Evolutionary conservation across 371 early-diverging fungal species (phyloP), one percentile per base, ranked within the genome.

Genomic region (Mycotypha africana): DNA sequence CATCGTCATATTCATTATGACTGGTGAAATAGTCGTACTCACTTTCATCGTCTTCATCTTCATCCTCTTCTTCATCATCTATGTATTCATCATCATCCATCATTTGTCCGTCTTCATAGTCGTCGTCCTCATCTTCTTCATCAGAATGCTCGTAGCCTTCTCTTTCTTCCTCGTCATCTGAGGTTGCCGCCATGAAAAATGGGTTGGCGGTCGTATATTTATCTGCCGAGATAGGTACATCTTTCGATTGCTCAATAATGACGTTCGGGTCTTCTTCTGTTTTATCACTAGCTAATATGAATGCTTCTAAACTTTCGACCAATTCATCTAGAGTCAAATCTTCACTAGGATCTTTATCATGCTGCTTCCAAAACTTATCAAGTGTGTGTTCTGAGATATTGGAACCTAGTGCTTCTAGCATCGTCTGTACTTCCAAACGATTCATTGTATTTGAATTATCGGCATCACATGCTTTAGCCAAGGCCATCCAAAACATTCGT

Each of bases 351-450:
- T 74, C 66, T 43, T 85, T 85, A 19, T 63, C 63, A 35, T 77
- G 72, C 3, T 73, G 62, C 4, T 58, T 37, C 74, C 87, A 89
- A 46, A 86, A 82, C 4, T 56, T 52, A 36, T 81, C 76, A 4
- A 90, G 67, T 0, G 86, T 83, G 10, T 78, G 67, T 37, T 82
- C 85, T 0, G 83, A 76, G 17, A 88, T 76, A 10, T 75, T 86
- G n/a, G 82, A 81, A 2, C 85, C 87, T 8, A 92, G 55, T 32
- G 80, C 74, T 34, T 86, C 89, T 10, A 92, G 65, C 85, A 90
- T 82, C 22, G 90, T 77, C 22, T 75, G 72, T 2, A 92, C 65
- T 45, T 86, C 80, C 0, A 87, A 56, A 14, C 75, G 71, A 58
- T 62, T 70, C 49, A 74, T 67, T 0, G 62, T 59, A 14, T 66